Conservation (phyloP, 129 eudicot species). For the Helianthus annuus region HanXRQr2.0-SUNRISE NC_035438.2:8967577-8968076, state of each 20-base stretch:
- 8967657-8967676: slow-evolving; percentile 90
- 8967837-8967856: slow-evolving; percentile 10
- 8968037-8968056: too few relatives aligned
- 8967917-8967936: slow-evolving; percentile 17
- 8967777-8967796: slow-evolving; percentile 15
- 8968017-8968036: too few relatives aligned
- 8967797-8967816: slow-evolving; percentile 35
- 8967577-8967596: slow-evolving; percentile 86
- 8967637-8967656: slow-evolving; percentile 52
- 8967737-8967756: neutral
- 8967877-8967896: neutral
- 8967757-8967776: neutral
- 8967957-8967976: slow-evolving; percentile 20
- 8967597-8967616: slow-evolving; percentile 71
- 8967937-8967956: neutral
- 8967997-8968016: too few relatives aligned
- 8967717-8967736: slow-evolving; percentile 15
- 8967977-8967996: slow-evolving; percentile 8
- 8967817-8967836: slow-evolving; percentile 26
- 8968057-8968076: too few relatives aligned
- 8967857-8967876: neutral
- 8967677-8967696: slow-evolving; percentile 60
- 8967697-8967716: neutral
- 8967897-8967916: neutral
- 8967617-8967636: slow-evolving; percentile 79